Evolutionary conservation across 2,329 filamentous ascomycete genomes (phyloP).

Genomic region (Colletotrichum karsti): DNA sequence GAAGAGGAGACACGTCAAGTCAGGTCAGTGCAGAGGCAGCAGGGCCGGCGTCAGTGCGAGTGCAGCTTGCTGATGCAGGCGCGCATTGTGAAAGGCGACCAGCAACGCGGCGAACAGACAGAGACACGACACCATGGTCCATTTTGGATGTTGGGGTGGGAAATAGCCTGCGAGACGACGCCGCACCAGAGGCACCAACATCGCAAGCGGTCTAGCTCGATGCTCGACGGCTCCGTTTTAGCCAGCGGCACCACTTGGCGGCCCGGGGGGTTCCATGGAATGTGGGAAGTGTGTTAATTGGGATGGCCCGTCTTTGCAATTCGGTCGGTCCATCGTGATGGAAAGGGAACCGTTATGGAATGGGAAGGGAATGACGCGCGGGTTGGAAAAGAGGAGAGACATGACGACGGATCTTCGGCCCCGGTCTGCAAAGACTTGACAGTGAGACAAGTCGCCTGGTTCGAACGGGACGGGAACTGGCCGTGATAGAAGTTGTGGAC

Average conservation of each 20-base stretch:
- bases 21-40: conserved; percentile 19
- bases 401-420: conserved; percentile 2
- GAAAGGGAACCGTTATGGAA: neutral
- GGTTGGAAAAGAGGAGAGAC: neutral
- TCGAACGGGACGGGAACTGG: conserved; percentile 2
- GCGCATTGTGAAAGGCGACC: neutral
- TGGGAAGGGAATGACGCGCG: neutral
- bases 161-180: conserved; percentile 14
- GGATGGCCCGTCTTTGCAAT: neutral
- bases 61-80: neutral
- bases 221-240: neutral
- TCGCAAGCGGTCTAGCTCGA: conserved; percentile 9
- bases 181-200: conserved; percentile 9
- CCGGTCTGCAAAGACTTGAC: neutral
- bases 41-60: conserved; percentile 11
- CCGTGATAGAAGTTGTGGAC: neutral
- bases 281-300: conserved; percentile 12
- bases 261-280: conserved; percentile 17
- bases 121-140: conserved; percentile 7
- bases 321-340: too few relatives aligned
- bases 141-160: too few relatives aligned
- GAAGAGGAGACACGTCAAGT: conserved; percentile 10
- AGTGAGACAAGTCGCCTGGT: conserved; percentile 20
- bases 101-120: conserved; percentile 4
- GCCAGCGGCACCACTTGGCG: conserved; percentile 18